phyloP scores from a whole-genome alignment of 2,329 filamentous ascomycete species.

The Hypocreales sp. region DNA sequence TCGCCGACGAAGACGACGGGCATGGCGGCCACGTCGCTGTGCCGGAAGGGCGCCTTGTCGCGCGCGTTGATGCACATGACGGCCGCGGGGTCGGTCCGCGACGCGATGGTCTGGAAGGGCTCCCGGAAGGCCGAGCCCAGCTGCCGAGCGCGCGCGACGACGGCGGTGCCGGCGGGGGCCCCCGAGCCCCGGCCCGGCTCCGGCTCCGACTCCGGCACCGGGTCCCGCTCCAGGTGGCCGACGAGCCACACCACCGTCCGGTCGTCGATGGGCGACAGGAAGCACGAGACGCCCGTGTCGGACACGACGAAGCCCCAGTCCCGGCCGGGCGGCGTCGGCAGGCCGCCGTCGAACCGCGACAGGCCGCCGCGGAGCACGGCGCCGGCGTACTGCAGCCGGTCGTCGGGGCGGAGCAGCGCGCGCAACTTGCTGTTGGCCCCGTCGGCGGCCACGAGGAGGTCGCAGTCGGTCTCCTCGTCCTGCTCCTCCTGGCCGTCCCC shows the following conservation, averaged over 20 bases:
- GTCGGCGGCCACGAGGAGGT: constrained; percentile 29
- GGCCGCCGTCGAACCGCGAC: constrained; percentile 16
- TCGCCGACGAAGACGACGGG: constrained; percentile 31
- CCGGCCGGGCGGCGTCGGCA: constrained; percentile 16
- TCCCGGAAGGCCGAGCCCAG: constrained; percentile 19
- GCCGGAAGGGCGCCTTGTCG: constrained; percentile 28
- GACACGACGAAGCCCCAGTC: constrained; percentile 26
- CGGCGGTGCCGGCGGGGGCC: constrained; percentile 9
- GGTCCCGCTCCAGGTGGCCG: constrained; percentile 14
- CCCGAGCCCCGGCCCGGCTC: too few relatives aligned
- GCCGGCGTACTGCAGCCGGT: constrained; percentile 22
- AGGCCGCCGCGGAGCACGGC: constrained; percentile 22
- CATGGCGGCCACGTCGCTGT: constrained; percentile 10
- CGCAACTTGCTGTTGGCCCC: constrained; percentile 26
- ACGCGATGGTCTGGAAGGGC: constrained; percentile 22
- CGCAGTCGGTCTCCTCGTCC: constrained; percentile 12
- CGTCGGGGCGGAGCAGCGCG: constrained; percentile 19
- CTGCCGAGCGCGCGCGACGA: constrained; percentile 16
- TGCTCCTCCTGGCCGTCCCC: neutral
- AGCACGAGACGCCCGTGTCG: constrained; percentile 22
- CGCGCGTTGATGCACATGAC: constrained; percentile 22
- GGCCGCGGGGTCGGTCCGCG: constrained; percentile 20
- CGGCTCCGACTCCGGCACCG: constrained; percentile 4
- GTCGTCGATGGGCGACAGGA: constrained; percentile 27
- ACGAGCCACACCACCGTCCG: constrained; percentile 25